Percentiles rank a stretch among this genome's conserved stretches.
These are phyloP conservation scores for Aspergillus costaricaensis DNA, from an alignment of 2,329 filamentous ascomycete genomes.

Conservation along the genomic window DNA sequence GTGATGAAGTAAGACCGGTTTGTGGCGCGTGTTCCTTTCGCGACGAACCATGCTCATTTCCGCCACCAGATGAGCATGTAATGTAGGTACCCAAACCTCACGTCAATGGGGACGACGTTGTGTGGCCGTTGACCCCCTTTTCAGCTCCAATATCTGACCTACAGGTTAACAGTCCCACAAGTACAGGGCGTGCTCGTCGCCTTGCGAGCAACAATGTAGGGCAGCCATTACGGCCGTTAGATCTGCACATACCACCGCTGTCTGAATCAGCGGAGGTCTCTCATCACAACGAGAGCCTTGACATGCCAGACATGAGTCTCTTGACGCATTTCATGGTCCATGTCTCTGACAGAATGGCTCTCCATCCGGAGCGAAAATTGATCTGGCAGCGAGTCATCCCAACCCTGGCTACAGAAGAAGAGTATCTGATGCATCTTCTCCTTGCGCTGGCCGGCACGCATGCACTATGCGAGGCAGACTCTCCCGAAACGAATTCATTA, in stretches of 20 bases:
- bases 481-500: too few species aligned
- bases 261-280: too few species aligned
- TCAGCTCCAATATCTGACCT: too few species aligned
- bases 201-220: too few species aligned
- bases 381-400: constrained; percentile 27
- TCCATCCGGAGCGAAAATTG: constrained; percentile 6
- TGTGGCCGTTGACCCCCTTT: too few species aligned
- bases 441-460: constrained; percentile 27
- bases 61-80: too few species aligned
- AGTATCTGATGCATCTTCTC: constrained; percentile 29
- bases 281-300: constrained; percentile 1
- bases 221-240: constrained; percentile 14
- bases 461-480: constrained; percentile 10
- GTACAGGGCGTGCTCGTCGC: too few species aligned
- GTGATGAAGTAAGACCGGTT: constrained; percentile 27
- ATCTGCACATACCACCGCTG: constrained; percentile 7
- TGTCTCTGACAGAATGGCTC: constrained; percentile 19
- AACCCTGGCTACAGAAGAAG: constrained; percentile 19
- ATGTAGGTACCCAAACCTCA: too few species aligned
- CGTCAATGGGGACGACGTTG: too few species aligned
- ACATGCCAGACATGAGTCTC: constrained; percentile 25
- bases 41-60: too few species aligned
- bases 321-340: constrained; percentile 21
- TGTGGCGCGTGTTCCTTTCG: constrained; percentile 26
- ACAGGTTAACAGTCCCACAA: too few species aligned